Percentiles rank a stretch among this genome's conserved stretches.
These are phyloP conservation scores for Sclerotinia spermophila DNA, from an alignment of 2,329 filamentous ascomycete species.

Conservation along the genomic window DNA sequence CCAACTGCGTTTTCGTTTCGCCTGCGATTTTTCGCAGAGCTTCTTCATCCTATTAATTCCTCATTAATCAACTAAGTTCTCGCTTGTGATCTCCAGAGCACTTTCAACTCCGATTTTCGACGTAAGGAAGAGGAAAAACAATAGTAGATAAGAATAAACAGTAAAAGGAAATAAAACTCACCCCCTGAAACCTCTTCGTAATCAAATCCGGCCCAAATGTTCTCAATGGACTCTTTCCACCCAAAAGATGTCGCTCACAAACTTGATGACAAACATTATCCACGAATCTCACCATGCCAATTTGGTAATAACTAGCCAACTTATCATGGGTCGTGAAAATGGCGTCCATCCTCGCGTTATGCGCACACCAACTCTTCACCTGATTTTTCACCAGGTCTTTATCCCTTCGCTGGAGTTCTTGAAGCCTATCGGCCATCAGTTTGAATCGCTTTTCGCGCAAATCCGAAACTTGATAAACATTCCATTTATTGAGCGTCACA, in stretches of 20 bases:
- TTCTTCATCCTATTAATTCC: neutral
- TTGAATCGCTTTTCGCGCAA: neutral
- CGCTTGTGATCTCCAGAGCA: too few relatives aligned
- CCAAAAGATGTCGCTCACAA: conserved; percentile 27
- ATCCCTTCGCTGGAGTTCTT: neutral
- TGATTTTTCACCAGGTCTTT: neutral
- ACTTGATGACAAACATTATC: conserved; percentile 29
- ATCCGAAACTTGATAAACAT: neutral
- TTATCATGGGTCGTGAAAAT: conserved; percentile 21
- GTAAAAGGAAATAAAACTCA: neutral
- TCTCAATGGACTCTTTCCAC: conserved; percentile 21
- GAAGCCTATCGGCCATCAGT: neutral
- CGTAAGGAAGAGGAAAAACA: neutral
- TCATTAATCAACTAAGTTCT: neutral
- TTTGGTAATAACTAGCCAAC: conserved; percentile 22
- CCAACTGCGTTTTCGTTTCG: neutral
- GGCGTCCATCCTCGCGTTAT: conserved; percentile 3
- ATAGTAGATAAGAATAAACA: too few relatives aligned
- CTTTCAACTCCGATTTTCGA: neutral
- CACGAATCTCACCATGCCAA: conserved; percentile 24
- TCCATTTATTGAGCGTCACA: conserved; percentile 2
- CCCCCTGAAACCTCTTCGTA: neutral
- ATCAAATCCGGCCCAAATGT: conserved; percentile 21
- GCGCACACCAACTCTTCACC: neutral
- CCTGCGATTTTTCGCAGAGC: neutral